A percentile compares a stretch with the other conserved stretches of the same genome.
These are phyloP conservation scores for Purpureocillium lavendulum DNA, from an alignment of 2,329 filamentous ascomycete genomes.

Conservation along the genomic window DNA sequence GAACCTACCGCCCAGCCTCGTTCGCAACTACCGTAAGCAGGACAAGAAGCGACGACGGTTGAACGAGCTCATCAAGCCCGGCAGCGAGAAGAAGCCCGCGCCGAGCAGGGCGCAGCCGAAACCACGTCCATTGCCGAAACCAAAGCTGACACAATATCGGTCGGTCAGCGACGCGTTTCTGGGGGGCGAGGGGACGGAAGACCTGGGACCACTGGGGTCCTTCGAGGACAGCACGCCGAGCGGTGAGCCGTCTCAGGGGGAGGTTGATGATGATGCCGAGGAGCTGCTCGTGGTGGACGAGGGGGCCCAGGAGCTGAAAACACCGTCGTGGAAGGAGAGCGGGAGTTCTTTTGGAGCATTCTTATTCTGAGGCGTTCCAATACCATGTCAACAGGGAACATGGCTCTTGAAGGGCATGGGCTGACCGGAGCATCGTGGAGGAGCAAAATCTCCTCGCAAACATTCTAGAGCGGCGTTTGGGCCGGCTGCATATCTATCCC, in stretches of 20 bases:
- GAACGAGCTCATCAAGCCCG: background rate
- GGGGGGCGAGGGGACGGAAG: constrained; percentile 8
- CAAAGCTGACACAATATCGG: constrained; percentile 8
- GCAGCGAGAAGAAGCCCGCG: background rate
- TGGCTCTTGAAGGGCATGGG: too few relatives aligned
- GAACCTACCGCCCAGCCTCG: constrained; percentile 34
- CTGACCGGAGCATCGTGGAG: too few relatives aligned
- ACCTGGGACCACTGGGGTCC: background rate
- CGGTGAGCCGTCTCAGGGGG: too few relatives aligned
- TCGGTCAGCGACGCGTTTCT: constrained; percentile 22
- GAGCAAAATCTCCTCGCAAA: too few relatives aligned
- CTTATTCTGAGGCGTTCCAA: too few relatives aligned
- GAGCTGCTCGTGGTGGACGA: constrained; percentile 1
- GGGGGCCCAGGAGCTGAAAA: background rate
- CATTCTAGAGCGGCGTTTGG: too few relatives aligned
- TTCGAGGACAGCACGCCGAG: too few relatives aligned
- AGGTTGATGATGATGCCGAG: background rate
- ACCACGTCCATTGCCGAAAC: background rate
- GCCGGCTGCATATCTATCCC: too few relatives aligned
- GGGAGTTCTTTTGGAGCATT: too few relatives aligned
- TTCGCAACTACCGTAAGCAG: constrained; percentile 30
- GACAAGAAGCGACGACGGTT: constrained; percentile 14
- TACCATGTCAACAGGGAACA: background rate
- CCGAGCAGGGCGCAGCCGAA: background rate
- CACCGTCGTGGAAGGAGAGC: too few relatives aligned